These are phyloP conservation scores for Solanum ahanhuiri DNA, from an alignment of 257 asterid genomes.

Conservation along the genomic window DNA sequence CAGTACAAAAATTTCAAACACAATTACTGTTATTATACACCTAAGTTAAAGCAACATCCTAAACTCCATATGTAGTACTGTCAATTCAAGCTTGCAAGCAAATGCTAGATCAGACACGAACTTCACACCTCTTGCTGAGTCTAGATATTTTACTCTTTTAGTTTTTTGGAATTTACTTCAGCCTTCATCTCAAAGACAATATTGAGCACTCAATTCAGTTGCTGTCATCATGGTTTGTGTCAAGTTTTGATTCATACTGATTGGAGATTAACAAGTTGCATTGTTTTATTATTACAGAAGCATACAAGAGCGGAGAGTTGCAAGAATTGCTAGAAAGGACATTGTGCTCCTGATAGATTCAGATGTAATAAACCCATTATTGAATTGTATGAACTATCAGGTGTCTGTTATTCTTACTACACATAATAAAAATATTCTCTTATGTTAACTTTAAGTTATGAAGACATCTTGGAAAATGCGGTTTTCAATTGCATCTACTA, in stretches of 20 bases:
- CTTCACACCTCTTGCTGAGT: not conserved
- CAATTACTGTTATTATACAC: not conserved
- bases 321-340: conserved; percentile 58
- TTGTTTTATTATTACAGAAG: conserved; percentile 37
- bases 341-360: conserved; percentile 32
- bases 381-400: not conserved
- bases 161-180: not conserved
- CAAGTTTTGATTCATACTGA: not conserved
- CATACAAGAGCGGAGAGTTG: conserved; percentile 70
- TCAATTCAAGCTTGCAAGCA: not conserved
- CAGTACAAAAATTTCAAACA: too few relatives aligned
- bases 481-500: not conserved
- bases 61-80: not conserved
- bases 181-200: not conserved
- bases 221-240: not conserved
- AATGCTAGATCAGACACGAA: not conserved
- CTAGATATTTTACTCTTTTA: not conserved
- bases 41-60: not conserved
- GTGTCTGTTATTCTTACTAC: not conserved
- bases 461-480: not conserved
- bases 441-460: not conserved
- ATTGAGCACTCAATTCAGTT: not conserved
- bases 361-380: not conserved
- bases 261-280: conserved; percentile 3
- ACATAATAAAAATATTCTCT: not conserved